Percentiles rank a stretch among this genome's conserved stretches.
phyloP scores from a whole-genome alignment of 306 rosid species.

The Prunus mira region DNA sequence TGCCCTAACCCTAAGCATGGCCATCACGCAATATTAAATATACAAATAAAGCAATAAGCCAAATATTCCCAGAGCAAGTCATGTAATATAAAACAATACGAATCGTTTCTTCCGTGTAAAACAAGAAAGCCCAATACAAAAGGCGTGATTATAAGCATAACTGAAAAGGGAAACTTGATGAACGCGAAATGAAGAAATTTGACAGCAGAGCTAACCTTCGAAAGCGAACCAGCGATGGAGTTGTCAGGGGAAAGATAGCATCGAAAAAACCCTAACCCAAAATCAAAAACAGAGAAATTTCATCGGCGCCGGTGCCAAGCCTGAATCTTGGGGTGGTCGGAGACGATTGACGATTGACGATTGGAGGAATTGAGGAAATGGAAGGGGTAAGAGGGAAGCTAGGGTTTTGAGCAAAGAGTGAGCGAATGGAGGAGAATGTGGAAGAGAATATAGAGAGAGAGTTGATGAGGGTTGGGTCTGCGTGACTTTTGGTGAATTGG shows the following conservation, averaged over 20 bases:
- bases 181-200: background rate
- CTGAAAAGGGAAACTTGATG: background rate
- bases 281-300: background rate
- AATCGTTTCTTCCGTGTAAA: background rate
- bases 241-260: slow-evolving; percentile 15
- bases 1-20: slow-evolving; percentile 58
- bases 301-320: background rate
- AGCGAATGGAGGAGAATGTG: background rate
- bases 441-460: background rate
- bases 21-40: slow-evolving; percentile 11
- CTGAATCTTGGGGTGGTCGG: slow-evolving; percentile 11
- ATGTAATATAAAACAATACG: background rate
- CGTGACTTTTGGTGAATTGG: background rate
- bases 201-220: slow-evolving; percentile 31
- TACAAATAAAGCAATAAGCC: background rate
- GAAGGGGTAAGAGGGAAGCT: background rate
- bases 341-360: background rate
- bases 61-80: background rate
- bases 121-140: slow-evolving; percentile 9
- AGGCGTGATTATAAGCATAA: background rate
- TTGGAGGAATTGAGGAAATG: background rate
- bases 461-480: background rate
- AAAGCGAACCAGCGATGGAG: slow-evolving; percentile 37
- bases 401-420: slow-evolving; percentile 6
- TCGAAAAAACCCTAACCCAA: slow-evolving; percentile 21